phyloP scores from a whole-genome alignment of 2,329 filamentous ascomycete species.

The Penicillium polonicum region DNA sequence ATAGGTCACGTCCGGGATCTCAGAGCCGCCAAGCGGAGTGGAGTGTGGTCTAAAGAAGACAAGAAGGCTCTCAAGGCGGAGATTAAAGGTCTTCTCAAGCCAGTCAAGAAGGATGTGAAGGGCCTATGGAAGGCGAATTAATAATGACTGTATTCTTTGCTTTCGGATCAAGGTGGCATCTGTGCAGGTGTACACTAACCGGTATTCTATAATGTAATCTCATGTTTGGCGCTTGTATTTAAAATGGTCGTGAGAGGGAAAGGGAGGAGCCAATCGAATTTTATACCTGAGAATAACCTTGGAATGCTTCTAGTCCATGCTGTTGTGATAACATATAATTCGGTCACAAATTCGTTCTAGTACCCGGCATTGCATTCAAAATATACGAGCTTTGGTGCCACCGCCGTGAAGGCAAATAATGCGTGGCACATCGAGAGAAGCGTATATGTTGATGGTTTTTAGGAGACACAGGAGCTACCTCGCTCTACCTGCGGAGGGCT shows the following conservation, averaged over 20 bases:
- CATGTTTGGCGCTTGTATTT: neutral
- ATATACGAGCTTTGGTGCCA: too few relatives aligned
- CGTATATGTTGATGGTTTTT: too few relatives aligned
- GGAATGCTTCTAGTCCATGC: too few relatives aligned
- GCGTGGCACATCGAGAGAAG: too few relatives aligned
- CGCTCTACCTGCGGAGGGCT: too few relatives aligned
- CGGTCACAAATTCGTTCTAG: too few relatives aligned
- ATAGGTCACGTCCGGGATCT: conserved; percentile 3
- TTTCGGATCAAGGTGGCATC: neutral
- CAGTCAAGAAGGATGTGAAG: conserved; percentile 12
- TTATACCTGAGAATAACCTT: neutral
- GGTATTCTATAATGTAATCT: neutral
- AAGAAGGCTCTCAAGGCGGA: conserved; percentile 9
- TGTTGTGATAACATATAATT: too few relatives aligned
- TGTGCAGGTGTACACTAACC: neutral
- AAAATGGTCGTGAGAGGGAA: neutral
- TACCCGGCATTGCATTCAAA: too few relatives aligned
- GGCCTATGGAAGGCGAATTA: conserved; percentile 9
- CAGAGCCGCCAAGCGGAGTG: conserved; percentile 8
- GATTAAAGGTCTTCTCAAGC: conserved; percentile 8
- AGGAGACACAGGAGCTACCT: too few relatives aligned
- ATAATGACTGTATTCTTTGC: neutral
- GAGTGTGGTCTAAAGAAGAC: conserved; percentile 12
- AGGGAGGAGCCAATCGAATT: neutral
- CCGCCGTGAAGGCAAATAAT: too few relatives aligned